phyloP scores from a whole-genome alignment of 2,329 filamentous ascomycete genomes.

The Penicillium sp. region DNA sequence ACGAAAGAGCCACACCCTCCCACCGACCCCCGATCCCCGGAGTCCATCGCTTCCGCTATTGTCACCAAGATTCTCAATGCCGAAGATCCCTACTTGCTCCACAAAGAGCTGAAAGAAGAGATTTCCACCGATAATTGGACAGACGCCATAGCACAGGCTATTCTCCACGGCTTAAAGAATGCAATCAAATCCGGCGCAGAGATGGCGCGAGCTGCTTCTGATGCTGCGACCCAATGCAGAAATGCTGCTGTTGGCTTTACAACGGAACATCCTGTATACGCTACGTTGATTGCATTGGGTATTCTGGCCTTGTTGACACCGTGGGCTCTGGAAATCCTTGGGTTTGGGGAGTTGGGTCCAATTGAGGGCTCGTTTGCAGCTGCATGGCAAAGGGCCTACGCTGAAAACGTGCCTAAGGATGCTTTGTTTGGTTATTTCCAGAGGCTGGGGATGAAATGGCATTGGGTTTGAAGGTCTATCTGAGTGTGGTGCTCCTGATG shows the following conservation, averaged over 20 bases:
- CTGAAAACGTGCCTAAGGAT: slow-evolving; percentile 20
- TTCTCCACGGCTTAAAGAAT: not conserved
- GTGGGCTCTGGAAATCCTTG: slow-evolving; percentile 27
- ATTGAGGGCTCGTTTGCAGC: slow-evolving; percentile 40
- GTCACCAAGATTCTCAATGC: not conserved
- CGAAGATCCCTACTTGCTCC: not conserved
- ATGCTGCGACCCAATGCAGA: not conserved
- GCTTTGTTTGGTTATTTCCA: slow-evolving; percentile 47
- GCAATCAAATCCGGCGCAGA: not conserved
- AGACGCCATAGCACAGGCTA: not conserved
- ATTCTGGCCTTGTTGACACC: slow-evolving; percentile 26
- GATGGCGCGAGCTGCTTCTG: not conserved
- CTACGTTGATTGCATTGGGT: not conserved
- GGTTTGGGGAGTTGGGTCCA: slow-evolving; percentile 28
- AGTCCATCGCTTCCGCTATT: not conserved
- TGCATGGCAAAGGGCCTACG: slow-evolving; percentile 39
- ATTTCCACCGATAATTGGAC: slow-evolving; percentile 3
- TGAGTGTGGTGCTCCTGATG: not conserved
- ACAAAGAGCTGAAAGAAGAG: not conserved
- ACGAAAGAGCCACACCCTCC: not conserved
- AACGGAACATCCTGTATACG: not conserved
- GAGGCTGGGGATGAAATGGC: slow-evolving; percentile 41
- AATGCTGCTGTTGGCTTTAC: not conserved
- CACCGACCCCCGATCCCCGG: not conserved
- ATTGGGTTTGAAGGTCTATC: not conserved